phyloP scores from a whole-genome alignment of 768 basidiomycete genomes.

The Kwoniella bestiolae region DNA sequence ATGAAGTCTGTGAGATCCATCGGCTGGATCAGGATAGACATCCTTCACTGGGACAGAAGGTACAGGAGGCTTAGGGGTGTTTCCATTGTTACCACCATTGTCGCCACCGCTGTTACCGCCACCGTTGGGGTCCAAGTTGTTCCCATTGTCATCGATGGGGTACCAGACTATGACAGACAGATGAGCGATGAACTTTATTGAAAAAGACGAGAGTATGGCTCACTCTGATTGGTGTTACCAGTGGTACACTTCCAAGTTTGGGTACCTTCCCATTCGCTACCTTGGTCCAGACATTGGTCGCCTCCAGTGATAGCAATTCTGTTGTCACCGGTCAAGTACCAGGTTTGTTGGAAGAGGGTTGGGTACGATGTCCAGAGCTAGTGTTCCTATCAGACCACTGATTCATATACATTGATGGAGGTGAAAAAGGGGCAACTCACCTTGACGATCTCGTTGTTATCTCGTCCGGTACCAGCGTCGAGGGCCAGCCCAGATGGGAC shows the following conservation, averaged over 20 bases:
- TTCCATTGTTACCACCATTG: slow-evolving; percentile 8
- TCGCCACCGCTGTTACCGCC: slow-evolving; percentile 7
- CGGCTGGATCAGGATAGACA: slow-evolving; percentile 14
- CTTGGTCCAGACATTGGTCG: slow-evolving; percentile 51
- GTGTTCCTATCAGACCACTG: neutral
- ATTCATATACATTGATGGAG: neutral
- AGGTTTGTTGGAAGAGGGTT: slow-evolving; percentile 28
- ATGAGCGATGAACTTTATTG: neutral
- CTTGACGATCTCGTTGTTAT: slow-evolving; percentile 25
- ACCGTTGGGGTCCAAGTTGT: slow-evolving; percentile 6
- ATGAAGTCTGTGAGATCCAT: slow-evolving; percentile 14
- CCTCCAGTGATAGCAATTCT: slow-evolving; percentile 55
- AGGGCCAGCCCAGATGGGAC: slow-evolving; percentile 14
- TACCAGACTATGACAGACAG: slow-evolving; percentile 10
- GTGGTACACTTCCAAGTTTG: slow-evolving; percentile 56
- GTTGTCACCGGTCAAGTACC: slow-evolving; percentile 50
- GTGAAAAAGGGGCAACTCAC: slow-evolving; percentile 10
- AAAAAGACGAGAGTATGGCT: slow-evolving; percentile 1
- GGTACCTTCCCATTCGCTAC: slow-evolving; percentile 19
- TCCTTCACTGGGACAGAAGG: slow-evolving; percentile 1
- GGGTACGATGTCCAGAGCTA: slow-evolving; percentile 34
- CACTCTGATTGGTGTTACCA: slow-evolving; percentile 55
- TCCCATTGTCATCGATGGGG: slow-evolving; percentile 8
- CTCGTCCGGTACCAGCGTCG: slow-evolving; percentile 26
- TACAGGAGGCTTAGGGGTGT: neutral